Base-by-base conservation (phyloP, 495 filamentous ascomycete genomes). In the Penicillium salamii region DNA sequence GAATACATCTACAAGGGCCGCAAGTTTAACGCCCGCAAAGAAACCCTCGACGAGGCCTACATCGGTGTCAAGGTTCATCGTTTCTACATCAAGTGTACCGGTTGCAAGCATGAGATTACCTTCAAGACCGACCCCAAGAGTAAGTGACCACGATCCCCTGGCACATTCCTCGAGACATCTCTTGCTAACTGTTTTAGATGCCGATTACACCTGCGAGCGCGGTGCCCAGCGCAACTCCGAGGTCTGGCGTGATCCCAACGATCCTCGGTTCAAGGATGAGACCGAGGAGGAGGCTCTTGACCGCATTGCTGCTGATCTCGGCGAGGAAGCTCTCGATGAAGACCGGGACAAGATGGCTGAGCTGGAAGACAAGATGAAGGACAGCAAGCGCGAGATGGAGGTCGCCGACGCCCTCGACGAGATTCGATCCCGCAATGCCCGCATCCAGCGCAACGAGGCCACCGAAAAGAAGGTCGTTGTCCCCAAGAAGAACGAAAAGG, bases 1-100 rank as follows among this genome's bases (percentile, higher is more conserved):
- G 91, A 97, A 74, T 97, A 89, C 78, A 97, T 98, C 65, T 96
- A 97, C 76, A 89, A 89, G 55, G 92, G 92, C 1, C 85, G 91
- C 40, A 97, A 97, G 61, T 97, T 96, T 79, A 98, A 97, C 69
- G 91, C 93, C 2, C 84, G 90, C 42, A 99, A 99, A 56, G 90
- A 97, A 61, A 95, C 87, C 7, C 89, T 88, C 5, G 90, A 93
- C 33, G 91, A 97, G 61, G 88, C 86, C 54, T 99, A 99, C 73
- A 82, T 92, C 50, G 75, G 75, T 45, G 96, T 99, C 52, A 80
- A 87, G 52, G 91, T 97, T 46, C 93, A 85, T 75, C 82, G 92
- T 1, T 96, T 97, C 77, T 95, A 92, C 68, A 98, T 98, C 59
- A 79, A 89, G 2, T 99, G 95, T 70, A 97, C 93, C 51, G 73